phyloP scores from a whole-genome alignment of 768 basidiomycete genomes.

The Hypholoma fasciculare region DNA sequence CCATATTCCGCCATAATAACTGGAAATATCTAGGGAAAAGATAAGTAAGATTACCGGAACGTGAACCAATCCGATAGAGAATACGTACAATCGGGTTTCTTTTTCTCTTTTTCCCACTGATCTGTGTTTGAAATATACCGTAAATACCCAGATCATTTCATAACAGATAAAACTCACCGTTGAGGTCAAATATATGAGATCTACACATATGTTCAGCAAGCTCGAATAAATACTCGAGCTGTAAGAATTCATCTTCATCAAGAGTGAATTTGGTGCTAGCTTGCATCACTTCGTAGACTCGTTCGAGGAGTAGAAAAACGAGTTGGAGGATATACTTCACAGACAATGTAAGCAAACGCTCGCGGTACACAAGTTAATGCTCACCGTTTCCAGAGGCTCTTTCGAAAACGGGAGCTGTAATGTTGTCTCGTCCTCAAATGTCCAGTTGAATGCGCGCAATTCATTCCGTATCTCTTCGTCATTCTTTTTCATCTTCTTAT shows the following conservation, averaged over 20 bases:
- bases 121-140: no score
- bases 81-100: background rate
- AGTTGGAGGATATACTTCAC: conserved; percentile 17
- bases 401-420: conserved; percentile 12
- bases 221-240: background rate
- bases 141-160: no score
- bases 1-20: conserved; percentile 12
- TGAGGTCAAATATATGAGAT: conserved; percentile 5
- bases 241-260: conserved; percentile 12
- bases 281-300: conserved; percentile 9
- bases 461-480: conserved; percentile 3
- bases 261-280: conserved; percentile 6
- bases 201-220: conserved; percentile 1
- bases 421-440: conserved; percentile 11
- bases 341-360: background rate
- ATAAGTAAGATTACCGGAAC: background rate
- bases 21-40: background rate
- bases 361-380: background rate
- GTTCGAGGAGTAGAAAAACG: conserved; percentile 15
- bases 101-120: background rate
- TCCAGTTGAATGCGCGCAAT: conserved; percentile 12
- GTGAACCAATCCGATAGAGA: background rate
- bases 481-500: conserved; percentile 12
- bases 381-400: conserved; percentile 11
- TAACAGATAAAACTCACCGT: conserved; percentile 3